phyloP scores from a whole-genome alignment of 2,329 filamentous ascomycete genomes.

The Diplodia mutila region DNA sequence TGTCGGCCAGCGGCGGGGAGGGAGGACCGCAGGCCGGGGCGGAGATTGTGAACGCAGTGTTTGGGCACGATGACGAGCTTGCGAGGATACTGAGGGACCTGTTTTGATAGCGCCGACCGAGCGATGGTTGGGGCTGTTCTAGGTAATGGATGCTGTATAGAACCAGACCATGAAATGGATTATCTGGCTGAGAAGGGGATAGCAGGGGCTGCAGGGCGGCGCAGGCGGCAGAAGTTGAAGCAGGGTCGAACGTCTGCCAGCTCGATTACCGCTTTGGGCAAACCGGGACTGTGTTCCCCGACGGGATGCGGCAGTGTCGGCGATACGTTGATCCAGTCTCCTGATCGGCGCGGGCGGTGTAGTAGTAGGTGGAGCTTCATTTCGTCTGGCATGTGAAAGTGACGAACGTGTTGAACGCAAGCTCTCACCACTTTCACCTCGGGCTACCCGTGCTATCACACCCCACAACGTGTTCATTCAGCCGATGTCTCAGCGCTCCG shows the following conservation, averaged over 20 bases:
- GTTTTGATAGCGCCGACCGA: slow-evolving; percentile 52
- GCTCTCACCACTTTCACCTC: slow-evolving; percentile 22
- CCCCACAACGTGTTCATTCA: slow-evolving; percentile 15
- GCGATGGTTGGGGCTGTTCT: neutral
- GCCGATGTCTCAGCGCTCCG: slow-evolving; percentile 14
- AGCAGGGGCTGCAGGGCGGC: neutral
- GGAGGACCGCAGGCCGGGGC: slow-evolving; percentile 28
- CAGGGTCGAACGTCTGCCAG: slow-evolving; percentile 9
- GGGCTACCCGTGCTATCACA: slow-evolving; percentile 12
- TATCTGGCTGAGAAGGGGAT: slow-evolving; percentile 1
- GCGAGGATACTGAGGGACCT: slow-evolving; percentile 62
- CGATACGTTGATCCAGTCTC: neutral
- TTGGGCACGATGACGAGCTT: slow-evolving; percentile 63
- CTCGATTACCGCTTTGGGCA: slow-evolving; percentile 6
- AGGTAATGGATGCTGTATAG: neutral
- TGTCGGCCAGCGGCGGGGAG: slow-evolving; percentile 48
- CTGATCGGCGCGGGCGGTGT: neutral
- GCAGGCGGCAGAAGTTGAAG: neutral
- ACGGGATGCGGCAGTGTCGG: slow-evolving; percentile 10
- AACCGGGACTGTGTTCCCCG: slow-evolving; percentile 8
- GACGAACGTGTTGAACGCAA: slow-evolving; percentile 10
- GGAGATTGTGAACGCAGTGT: slow-evolving; percentile 43
- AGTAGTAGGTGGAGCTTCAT: neutral
- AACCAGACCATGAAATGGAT: no score
- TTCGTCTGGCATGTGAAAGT: slow-evolving; percentile 25